Base-by-base conservation (phyloP, 2,329 filamentous ascomycete genomes). In the Penicillium sp. region DNA sequence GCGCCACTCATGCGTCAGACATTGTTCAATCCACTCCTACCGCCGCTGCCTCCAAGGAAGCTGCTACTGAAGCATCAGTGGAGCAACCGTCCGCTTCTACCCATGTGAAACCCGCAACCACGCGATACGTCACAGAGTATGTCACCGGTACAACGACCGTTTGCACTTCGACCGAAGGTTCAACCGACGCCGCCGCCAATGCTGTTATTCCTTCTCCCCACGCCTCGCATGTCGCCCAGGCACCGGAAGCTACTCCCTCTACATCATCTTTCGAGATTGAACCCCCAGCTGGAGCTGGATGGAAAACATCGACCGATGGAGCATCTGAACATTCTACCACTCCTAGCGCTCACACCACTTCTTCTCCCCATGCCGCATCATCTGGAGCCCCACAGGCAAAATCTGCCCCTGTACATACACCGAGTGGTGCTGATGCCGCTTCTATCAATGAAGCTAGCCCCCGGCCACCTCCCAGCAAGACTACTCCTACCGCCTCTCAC, bases 111-210 rank as follows among this genome's bases (percentile, higher is more conserved):
- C 27, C 48, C 13, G 23, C 35, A 9, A 7, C 16, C 35, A 50
- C 48, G 11, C 39, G 52, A 3, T 58, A 55, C 6, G 19, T 62
- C 3, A 62, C 58, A 6, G 31, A 59, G 3, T 21, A 53, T 21
- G 60, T 62, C 14, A 62, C 60, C 19, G 51, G 26, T 11, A 60
- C 57, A 5, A 61, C 59, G 8, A 68, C 67, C 3, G n/a, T 67
- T 25, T 69, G 66, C 50, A 47, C 60, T 9, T 50, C 55, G 26
- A 16, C 50, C 4, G 53, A 61, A 26, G 31, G 47, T 25, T 47
- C 55, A 10, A 31, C 33, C 31, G n/a, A 13, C 8, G 35, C 35
- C 26, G 16, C 47, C 5, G 31, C 19, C 29, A 10, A 19, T 14
- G 11, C 14, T 8, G n/a, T 29, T 21, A 11, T 23, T 21, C 7